These are phyloP conservation scores for Cenchrus purpureus DNA, from an alignment of 176 grass and related monocot genomes.

Conservation along the genomic window DNA sequence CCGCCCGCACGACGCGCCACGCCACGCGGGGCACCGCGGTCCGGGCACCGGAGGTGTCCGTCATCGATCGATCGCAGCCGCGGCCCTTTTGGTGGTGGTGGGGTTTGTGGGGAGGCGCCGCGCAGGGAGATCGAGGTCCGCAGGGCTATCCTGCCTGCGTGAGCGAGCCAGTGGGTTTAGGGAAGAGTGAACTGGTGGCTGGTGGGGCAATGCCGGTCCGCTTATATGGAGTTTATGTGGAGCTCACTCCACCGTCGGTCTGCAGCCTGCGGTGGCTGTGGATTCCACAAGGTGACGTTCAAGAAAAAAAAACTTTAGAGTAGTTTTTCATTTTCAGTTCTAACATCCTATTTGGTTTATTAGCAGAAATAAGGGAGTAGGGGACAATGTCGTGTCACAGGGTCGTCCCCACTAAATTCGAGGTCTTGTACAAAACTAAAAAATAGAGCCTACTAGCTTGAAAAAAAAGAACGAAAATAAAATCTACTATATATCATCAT, in stretches of 20 bases:
- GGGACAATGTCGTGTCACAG: background rate
- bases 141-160: background rate
- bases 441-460: too few relatives aligned
- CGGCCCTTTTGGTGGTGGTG: background rate
- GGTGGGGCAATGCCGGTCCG: background rate
- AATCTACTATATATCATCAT: too few relatives aligned
- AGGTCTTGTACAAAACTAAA: too few relatives aligned
- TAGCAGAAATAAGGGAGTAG: background rate
- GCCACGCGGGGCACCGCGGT: conserved; percentile 25
- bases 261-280: background rate
- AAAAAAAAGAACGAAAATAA: too few relatives aligned
- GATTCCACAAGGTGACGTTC: background rate
- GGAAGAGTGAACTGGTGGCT: background rate
- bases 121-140: background rate
- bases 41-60: background rate
- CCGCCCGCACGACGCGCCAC: conserved; percentile 51
- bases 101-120: conserved; percentile 16
- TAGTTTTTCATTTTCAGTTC: background rate
- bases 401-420: too few relatives aligned
- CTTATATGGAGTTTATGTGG: background rate
- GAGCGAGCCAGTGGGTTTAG: conserved; percentile 42
- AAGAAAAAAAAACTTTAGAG: background rate
- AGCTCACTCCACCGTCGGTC: background rate
- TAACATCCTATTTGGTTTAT: background rate
- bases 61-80: conserved; percentile 19